These are phyloP conservation scores for Stemphylium vesicarium DNA, from an alignment of 2,329 filamentous ascomycete genomes.

Conservation along the genomic window DNA sequence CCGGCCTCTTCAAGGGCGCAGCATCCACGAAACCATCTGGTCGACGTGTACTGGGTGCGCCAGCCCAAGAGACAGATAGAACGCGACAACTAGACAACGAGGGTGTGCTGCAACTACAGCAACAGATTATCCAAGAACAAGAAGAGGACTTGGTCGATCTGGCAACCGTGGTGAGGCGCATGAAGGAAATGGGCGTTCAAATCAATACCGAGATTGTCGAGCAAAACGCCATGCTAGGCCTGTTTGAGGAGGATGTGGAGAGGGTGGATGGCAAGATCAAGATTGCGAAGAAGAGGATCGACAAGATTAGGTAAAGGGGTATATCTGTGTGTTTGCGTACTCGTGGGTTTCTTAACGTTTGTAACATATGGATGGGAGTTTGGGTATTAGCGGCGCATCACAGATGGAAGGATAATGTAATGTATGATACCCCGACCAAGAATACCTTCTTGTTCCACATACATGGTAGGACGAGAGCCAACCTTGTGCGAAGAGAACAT, in stretches of 20 bases:
- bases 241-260: conserved; percentile 70
- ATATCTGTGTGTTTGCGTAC: not conserved
- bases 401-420: not conserved
- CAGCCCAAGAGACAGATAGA: conserved; percentile 74
- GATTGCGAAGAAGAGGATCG: conserved; percentile 74
- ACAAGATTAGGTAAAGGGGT: conserved; percentile 60
- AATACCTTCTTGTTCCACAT: not conserved
- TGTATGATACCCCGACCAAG: not conserved
- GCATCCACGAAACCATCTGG: conserved; percentile 39
- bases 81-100: conserved; percentile 79
- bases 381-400: not conserved
- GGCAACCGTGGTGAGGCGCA: conserved; percentile 70
- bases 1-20: conserved; percentile 42
- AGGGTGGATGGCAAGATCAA: conserved; percentile 71
- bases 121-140: conserved; percentile 75
- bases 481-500: no score
- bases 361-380: not conserved
- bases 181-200: conserved; percentile 78
- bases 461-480: no score
- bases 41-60: conserved; percentile 74
- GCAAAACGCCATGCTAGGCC: conserved; percentile 74
- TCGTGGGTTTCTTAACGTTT: no score
- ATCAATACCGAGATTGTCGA: conserved; percentile 76
- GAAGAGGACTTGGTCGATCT: conserved; percentile 74
- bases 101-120: conserved; percentile 75